Percentiles rank a stretch among this genome's conserved stretches.
Conservation (phyloP, 163 green algal species). For the Prototheca cutis region DNA sequence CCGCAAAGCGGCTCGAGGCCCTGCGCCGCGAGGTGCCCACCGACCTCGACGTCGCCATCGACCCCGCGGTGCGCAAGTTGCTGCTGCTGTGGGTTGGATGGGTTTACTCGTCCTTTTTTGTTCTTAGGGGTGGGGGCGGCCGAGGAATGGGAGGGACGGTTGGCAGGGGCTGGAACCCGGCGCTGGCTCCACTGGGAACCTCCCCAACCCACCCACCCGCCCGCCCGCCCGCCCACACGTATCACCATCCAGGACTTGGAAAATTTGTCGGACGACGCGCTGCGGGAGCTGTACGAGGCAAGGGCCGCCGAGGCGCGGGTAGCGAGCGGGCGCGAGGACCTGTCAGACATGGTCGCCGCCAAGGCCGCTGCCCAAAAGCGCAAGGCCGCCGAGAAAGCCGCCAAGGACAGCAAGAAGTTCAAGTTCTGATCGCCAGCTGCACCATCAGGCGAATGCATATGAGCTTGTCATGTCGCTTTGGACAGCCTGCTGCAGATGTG, state of each 20-base stretch:
- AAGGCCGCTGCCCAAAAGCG: conserved; percentile 73
- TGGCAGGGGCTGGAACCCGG: conserved; percentile 1
- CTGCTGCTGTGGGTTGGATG: too few relatives aligned
- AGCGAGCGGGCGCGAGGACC: conserved; percentile 53
- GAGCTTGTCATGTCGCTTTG: too few relatives aligned
- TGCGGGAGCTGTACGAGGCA: conserved; percentile 66
- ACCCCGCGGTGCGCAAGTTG: conserved; percentile 39
- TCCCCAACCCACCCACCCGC: too few relatives aligned
- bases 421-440: conserved; percentile 25
- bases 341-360: conserved; percentile 77
- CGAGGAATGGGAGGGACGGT: neutral
- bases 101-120: too few relatives aligned
- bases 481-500: neutral
- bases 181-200: too few relatives aligned
- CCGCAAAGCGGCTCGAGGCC: conserved; percentile 29
- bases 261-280: conserved; percentile 60
- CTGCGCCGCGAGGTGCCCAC: conserved; percentile 27
- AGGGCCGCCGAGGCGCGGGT: conserved; percentile 40
- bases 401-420: conserved; percentile 53
- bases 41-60: conserved; percentile 68
- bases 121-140: too few relatives aligned
- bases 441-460: too few relatives aligned
- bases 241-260: conserved; percentile 21
- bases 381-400: conserved; percentile 49
- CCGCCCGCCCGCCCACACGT: too few relatives aligned